These are phyloP conservation scores for Talaromyces funiculosus DNA, from an alignment of 2,329 filamentous ascomycete species.

Conservation along the genomic window DNA sequence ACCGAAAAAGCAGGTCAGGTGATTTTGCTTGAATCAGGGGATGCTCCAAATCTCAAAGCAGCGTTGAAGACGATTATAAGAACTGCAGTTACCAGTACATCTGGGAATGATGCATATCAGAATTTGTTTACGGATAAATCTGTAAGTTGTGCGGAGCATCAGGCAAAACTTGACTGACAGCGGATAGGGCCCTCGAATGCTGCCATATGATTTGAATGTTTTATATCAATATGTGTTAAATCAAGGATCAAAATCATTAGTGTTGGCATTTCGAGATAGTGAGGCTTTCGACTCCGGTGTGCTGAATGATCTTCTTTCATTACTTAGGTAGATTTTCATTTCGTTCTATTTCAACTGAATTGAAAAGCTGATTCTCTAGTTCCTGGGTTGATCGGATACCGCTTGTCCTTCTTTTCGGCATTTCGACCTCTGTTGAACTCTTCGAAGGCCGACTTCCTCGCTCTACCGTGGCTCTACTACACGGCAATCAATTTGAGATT, in stretches of 20 bases:
- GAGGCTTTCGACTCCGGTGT: slow-evolving; percentile 43
- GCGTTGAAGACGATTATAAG: slow-evolving; percentile 44
- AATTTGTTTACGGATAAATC: slow-evolving; percentile 34
- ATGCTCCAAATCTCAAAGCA: slow-evolving; percentile 43
- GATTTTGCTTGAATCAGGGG: slow-evolving; percentile 39
- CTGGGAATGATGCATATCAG: slow-evolving; percentile 36
- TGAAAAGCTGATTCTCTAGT: slow-evolving; percentile 26
- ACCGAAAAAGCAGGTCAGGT: slow-evolving; percentile 30
- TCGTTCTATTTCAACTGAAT: not conserved
- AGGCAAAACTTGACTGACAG: not conserved
- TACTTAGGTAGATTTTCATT: slow-evolving; percentile 39
- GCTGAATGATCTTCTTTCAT: slow-evolving; percentile 41
- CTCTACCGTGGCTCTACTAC: slow-evolving; percentile 47
- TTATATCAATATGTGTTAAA: slow-evolving; percentile 38
- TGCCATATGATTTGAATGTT: slow-evolving; percentile 44
- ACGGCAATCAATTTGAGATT: slow-evolving; percentile 52
- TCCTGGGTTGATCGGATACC: slow-evolving; percentile 59
- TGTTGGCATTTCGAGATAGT: slow-evolving; percentile 42
- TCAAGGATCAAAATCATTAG: slow-evolving; percentile 33
- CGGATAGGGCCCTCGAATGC: slow-evolving; percentile 34
- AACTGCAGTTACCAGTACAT: slow-evolving; percentile 33
- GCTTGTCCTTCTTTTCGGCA: slow-evolving; percentile 54
- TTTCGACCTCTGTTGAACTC: slow-evolving; percentile 58
- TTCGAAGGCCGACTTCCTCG: slow-evolving; percentile 55
- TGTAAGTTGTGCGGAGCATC: slow-evolving; percentile 17